Evolutionary conservation across 306 rosid species (phyloP), one percentile per base, ranked within the genome.

Genomic region (Sicyos baderoa): DNA sequence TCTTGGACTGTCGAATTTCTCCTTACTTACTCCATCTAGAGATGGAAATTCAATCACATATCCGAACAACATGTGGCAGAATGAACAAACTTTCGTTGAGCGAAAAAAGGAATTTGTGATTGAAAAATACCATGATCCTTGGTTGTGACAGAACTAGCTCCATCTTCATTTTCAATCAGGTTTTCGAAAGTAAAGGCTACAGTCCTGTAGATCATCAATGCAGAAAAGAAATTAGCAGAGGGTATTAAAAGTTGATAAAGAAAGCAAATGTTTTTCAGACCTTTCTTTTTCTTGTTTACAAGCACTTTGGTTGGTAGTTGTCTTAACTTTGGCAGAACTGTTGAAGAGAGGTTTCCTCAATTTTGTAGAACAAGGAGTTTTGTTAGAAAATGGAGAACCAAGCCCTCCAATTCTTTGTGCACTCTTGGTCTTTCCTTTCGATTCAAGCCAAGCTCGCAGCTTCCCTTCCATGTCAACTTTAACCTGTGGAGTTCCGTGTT

Each of bases 381-480:
- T 87, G 35, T 80, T 79, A n/a, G 61, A 3, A 70, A 77, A 75
- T 63, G 93, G 91, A 73, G 97, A 86, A 64, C 76, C 83, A 21
- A 82, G 48, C 27, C 79, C 70, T 72, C 76, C 78, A 57, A 71
- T 53, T 78, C 81, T 82, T 66, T 79, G 95, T 55, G 79, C 70
- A 74, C 86, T 80, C 80, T 82, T 93, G 57, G 89, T 77, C 76
- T 90, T 93, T 23, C 97, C 97, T 73, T 77, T 89, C 25, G 96
- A 90, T 84, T 89, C 91, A 56, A 83, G 81, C 98, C 98, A 93
- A 76, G 91, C 80, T 70, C 47, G 83, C 73, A 93, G 79, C 75
- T 89, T 93, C 17, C 83, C 91, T 81, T 89, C 94, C 98, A 93
- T 93, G 81, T 88, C 91, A 22, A 93, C 85, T 72, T 77, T 86